Evolutionary conservation across 108 stramenopile species (phyloP).

Genomic region (Hondaea fermentalgiana): DNA sequence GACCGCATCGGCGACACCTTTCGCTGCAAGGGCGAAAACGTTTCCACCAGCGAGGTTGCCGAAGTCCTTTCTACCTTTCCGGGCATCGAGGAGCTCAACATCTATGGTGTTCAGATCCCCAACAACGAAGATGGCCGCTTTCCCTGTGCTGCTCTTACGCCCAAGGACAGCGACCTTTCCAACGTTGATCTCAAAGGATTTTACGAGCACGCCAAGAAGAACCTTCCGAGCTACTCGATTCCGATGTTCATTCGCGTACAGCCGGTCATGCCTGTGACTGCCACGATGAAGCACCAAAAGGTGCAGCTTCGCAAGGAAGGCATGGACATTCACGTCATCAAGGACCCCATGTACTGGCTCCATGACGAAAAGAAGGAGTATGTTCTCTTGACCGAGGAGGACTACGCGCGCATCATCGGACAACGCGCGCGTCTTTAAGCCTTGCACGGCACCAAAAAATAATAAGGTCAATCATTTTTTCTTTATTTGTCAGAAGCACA

Average conservation of each 20-base stretch:
- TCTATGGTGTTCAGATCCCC: constrained; percentile 41
- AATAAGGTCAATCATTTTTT: no score
- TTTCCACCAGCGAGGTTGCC: constrained; percentile 48
- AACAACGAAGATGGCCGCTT: constrained; percentile 38
- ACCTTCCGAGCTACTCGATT: constrained; percentile 31
- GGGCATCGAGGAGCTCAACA: constrained; percentile 34
- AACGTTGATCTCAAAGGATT: not conserved
- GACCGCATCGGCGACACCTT: constrained; percentile 58
- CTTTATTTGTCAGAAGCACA: no score
- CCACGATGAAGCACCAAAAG: constrained; percentile 46
- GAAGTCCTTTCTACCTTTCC: constrained; percentile 30
- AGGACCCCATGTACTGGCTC: not conserved
- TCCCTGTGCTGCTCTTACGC: constrained; percentile 12
- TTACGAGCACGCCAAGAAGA: not conserved
- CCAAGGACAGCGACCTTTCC: not conserved
- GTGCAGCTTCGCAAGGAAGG: constrained; percentile 27
- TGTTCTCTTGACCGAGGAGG: not conserved
- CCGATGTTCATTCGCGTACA: constrained; percentile 39
- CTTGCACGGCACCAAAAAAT: no score
- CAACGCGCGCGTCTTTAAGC: not conserved
- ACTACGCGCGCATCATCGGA: not conserved
- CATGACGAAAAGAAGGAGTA: not conserved
- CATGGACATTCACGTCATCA: not conserved
- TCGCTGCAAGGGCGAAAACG: constrained; percentile 60
- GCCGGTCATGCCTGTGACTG: constrained; percentile 25